Conservation (phyloP, 2,329 filamentous ascomycete genomes). For the Beauveria asiatica region DNA sequence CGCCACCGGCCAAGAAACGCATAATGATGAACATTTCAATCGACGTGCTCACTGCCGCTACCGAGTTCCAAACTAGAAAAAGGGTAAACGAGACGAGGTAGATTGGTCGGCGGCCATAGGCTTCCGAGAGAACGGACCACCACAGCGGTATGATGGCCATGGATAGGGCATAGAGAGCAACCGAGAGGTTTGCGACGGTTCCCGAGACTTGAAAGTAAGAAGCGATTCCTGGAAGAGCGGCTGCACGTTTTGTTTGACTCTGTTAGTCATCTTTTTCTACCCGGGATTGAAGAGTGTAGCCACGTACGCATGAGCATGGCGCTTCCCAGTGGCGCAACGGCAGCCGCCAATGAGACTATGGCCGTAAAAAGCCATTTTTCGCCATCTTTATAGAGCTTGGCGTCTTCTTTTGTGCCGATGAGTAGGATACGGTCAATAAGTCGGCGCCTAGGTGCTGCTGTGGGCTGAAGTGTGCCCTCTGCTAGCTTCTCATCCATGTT, state of each 20-base stretch:
- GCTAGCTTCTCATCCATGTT: neutral
- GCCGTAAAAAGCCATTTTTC: neutral
- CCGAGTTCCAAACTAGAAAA: slow-evolving; percentile 61
- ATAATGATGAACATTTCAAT: slow-evolving; percentile 72
- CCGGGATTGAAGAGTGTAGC: neutral
- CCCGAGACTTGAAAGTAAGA: slow-evolving; percentile 51
- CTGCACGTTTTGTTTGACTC: slow-evolving; percentile 30
- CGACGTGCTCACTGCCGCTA: slow-evolving; percentile 59
- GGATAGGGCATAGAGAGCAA: slow-evolving; percentile 72
- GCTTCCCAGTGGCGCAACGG: neutral
- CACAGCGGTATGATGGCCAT: slow-evolving; percentile 81
- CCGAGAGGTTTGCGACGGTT: slow-evolving; percentile 64
- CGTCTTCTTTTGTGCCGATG: neutral
- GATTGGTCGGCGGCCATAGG: slow-evolving; percentile 63
- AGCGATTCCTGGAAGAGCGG: slow-evolving; percentile 58
- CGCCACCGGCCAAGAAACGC: slow-evolving; percentile 65
- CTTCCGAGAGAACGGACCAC: slow-evolving; percentile 79
- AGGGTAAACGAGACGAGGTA: slow-evolving; percentile 67
- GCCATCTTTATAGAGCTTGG: neutral
- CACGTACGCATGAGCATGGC: neutral
- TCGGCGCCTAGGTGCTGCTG: neutral
- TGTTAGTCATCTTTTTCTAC: slow-evolving; percentile 5
- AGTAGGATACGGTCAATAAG: neutral
- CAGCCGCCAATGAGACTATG: neutral
- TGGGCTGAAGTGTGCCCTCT: neutral